Base-by-base conservation (phyloP, 2,329 filamentous ascomycete genomes). In the Monosporascus sp. region DNA sequence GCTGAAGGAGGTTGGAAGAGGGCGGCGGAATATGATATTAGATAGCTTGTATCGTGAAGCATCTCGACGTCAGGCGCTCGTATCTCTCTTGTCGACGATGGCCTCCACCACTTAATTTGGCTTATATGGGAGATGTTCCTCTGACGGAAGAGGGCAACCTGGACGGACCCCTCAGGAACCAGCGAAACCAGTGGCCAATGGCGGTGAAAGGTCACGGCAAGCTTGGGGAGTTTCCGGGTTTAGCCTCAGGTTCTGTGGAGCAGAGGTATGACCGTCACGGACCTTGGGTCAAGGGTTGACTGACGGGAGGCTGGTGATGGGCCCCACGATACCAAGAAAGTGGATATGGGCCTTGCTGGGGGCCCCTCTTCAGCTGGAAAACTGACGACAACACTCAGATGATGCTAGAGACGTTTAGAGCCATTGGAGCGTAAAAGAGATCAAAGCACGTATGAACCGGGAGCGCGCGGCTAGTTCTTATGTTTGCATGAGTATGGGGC, bases 51-150 rank as follows among this genome's bases (percentile, higher is more conserved):
- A 63, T 60, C 59, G 59, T 60, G 56, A 67, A 68, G 65, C 66
- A 68, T 68, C 59, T 67, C 66, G 66, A 63, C 64, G 64, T 64
- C 62, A 64, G 58, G 60, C 56, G 58, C 57, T 55, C 57, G 52
- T 51, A 37, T 54, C 41, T 47, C 53, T 48, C 55, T 55, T 58
- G 58, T 58, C 57, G 56, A 48, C 37, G 37, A 51, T 58, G 56
- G 49, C 43, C 41, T 39, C 37, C 46, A 57, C 43, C 52, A 47
- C 46, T 55, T 44, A 45, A 55, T 51, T 57, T 53, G 52, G 54
- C 53, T 58, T 63, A 66, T 63, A 64, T 58, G 60, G 55, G 56
- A 63, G 61, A 64, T 59, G 24, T 18, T 14, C 60, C 54, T 52
- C 55, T 49, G 52, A 50, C 11, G 55, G 44, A 54, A 52, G 52